A percentile compares a stretch with the other conserved stretches of the same genome.
Evolutionary conservation across 129 eudicot genomes (phyloP).

Genomic region (Helianthus annuus): DNA sequence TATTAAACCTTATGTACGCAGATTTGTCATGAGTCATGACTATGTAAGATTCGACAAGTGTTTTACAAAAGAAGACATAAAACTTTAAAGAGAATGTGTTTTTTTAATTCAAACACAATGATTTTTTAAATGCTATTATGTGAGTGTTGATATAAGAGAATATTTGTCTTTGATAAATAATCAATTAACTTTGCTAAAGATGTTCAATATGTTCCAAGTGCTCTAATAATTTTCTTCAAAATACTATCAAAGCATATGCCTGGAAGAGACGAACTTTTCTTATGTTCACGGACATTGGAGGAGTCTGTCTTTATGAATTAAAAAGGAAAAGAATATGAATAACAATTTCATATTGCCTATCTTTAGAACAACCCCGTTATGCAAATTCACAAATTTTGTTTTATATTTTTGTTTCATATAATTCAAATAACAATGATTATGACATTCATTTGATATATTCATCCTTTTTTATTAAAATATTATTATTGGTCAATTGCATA

Average conservation of each 20-base stretch:
- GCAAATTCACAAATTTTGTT: not conserved
- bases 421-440: too few relatives aligned
- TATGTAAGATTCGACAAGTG: not conserved
- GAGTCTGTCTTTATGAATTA: conserved; percentile 6
- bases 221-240: conserved; percentile 11
- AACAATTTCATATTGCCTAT: not conserved
- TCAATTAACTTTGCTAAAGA: conserved; percentile 19
- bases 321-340: conserved; percentile 26
- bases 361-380: not conserved
- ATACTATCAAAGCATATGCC: conserved; percentile 23
- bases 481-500: too few relatives aligned
- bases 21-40: too few relatives aligned
- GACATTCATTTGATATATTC: too few relatives aligned
- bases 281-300: conserved; percentile 25
- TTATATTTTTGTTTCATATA: not conserved
- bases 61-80: not conserved
- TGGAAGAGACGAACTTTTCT: conserved; percentile 18
- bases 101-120: not conserved
- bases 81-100: not conserved
- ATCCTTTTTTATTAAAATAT: too few relatives aligned
- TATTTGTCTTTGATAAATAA: conserved; percentile 15
- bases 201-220: conserved; percentile 33
- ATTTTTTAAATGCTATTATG: not conserved
- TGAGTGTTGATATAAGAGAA: conserved; percentile 10
- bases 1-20: not conserved